phyloP scores from a whole-genome alignment of 495 filamentous ascomycete genomes.

The Pseudevernia furfuracea region DNA sequence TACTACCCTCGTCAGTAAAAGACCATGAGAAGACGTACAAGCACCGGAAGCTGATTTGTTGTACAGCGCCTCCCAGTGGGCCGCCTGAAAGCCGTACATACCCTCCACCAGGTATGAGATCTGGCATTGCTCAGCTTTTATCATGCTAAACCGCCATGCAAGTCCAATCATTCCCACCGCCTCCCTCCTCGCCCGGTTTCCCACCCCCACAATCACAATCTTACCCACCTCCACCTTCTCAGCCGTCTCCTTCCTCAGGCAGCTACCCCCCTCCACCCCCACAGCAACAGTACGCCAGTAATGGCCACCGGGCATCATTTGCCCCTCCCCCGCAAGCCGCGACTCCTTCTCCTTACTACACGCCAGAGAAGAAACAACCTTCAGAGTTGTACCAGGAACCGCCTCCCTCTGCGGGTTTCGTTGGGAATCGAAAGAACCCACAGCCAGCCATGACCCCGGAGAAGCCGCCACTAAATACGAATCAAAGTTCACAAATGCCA shows the following conservation, averaged over 20 bases:
- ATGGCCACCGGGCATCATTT: constrained; percentile 25
- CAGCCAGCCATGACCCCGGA: constrained; percentile 25
- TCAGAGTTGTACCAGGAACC: constrained; percentile 24
- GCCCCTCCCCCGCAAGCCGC: constrained; percentile 22
- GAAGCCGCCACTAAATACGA: constrained; percentile 24
- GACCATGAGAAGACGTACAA: background rate
- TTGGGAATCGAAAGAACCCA: constrained; percentile 19
- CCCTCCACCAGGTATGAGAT: constrained; percentile 16
- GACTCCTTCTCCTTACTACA: constrained; percentile 17
- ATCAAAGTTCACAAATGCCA: constrained; percentile 26
- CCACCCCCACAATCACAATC: constrained; percentile 30
- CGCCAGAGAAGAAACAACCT: constrained; percentile 15
- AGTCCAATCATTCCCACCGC: constrained; percentile 25
- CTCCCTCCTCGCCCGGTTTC: constrained; percentile 29
- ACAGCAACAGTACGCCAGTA: constrained; percentile 27
- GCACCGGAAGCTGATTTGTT: constrained; percentile 4
- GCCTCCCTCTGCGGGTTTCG: constrained; percentile 23
- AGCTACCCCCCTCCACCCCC: constrained; percentile 26
- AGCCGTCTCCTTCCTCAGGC: constrained; percentile 17
- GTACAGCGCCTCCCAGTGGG: constrained; percentile 24
- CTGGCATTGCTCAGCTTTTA: background rate
- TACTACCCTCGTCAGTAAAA: constrained; percentile 24
- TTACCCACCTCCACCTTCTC: constrained; percentile 35
- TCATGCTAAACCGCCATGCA: constrained; percentile 12
- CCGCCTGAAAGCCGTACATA: constrained; percentile 21